Conservation (phyloP, 495 filamentous ascomycete species). For the Pseudotulostoma volvatum region DNA sequence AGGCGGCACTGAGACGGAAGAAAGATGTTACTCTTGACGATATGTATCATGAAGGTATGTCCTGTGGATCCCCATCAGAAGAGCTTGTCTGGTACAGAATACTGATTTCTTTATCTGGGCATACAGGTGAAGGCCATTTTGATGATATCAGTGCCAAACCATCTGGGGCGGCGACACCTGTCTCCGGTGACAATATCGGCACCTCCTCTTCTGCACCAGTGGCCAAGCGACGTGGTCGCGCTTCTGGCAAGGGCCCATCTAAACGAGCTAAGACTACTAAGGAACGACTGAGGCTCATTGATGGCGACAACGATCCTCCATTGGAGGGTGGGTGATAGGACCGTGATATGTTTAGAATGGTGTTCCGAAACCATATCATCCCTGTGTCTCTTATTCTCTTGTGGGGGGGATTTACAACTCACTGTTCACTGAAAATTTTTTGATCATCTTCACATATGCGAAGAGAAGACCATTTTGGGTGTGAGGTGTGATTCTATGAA, state of each 20-base stretch:
- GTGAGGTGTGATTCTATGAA: no score
- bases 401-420: no score
- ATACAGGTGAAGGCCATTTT: constrained; percentile 79
- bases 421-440: no score
- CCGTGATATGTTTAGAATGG: no score
- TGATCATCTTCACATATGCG: no score
- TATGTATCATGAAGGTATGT: constrained; percentile 95
- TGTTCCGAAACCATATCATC: no score
- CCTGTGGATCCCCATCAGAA: background rate
- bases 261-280: constrained; percentile 90
- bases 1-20: constrained; percentile 41
- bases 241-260: constrained; percentile 32
- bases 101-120: constrained; percentile 12
- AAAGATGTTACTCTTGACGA: constrained; percentile 80
- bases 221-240: constrained; percentile 37
- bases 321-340: constrained; percentile 3
- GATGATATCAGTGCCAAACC: constrained; percentile 67
- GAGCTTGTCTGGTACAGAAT: constrained; percentile 1
- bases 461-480: no score
- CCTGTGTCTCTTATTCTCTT: no score
- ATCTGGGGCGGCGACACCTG: constrained; percentile 69
- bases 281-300: constrained; percentile 72
- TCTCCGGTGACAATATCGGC: constrained; percentile 34
- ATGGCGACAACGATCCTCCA: constrained; percentile 43
- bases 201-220: constrained; percentile 31